phyloP scores from a whole-genome alignment of 139 green algal genomes.

The Chlamydomonas eustigma region DNA sequence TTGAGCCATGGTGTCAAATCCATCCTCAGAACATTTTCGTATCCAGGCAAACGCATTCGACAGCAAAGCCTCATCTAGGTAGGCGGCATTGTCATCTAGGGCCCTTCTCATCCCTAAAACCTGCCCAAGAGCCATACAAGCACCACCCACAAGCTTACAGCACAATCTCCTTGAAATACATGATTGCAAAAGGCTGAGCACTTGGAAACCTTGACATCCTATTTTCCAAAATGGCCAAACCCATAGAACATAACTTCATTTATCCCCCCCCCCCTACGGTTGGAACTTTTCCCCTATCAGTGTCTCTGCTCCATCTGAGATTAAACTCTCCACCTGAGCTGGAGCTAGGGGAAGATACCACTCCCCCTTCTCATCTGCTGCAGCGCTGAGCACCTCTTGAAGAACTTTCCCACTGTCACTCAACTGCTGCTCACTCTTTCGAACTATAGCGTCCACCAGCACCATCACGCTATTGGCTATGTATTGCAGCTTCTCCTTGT shows the following conservation, averaged over 20 bases:
- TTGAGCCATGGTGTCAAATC: constrained; percentile 74
- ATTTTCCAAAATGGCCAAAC: no score
- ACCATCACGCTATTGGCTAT: constrained; percentile 66
- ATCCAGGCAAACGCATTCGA: constrained; percentile 88
- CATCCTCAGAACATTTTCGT: constrained; percentile 70
- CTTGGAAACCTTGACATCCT: no score
- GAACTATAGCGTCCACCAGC: constrained; percentile 76
- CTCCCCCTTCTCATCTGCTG: constrained; percentile 74
- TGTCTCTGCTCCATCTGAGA: no score
- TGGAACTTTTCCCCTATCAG: no score
- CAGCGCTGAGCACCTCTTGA: constrained; percentile 74
- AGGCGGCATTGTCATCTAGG: not conserved
- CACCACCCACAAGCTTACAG: no score
- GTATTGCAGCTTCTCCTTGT: constrained; percentile 12
- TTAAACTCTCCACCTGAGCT: constrained; percentile 2
- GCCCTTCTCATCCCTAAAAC: constrained; percentile 20
- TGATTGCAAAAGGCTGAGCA: no score
- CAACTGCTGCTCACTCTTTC: constrained; percentile 70
- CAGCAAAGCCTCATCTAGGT: constrained; percentile 78
- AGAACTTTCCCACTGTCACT: constrained; percentile 54
- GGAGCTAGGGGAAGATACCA: constrained; percentile 78
- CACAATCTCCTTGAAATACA: no score
- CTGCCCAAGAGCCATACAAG: constrained; percentile 23
- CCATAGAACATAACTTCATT: no score
- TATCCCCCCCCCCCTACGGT: no score